These are phyloP conservation scores for Bassia scoparia DNA, from an alignment of 148 eudicot species.

Conservation along the genomic window DNA sequence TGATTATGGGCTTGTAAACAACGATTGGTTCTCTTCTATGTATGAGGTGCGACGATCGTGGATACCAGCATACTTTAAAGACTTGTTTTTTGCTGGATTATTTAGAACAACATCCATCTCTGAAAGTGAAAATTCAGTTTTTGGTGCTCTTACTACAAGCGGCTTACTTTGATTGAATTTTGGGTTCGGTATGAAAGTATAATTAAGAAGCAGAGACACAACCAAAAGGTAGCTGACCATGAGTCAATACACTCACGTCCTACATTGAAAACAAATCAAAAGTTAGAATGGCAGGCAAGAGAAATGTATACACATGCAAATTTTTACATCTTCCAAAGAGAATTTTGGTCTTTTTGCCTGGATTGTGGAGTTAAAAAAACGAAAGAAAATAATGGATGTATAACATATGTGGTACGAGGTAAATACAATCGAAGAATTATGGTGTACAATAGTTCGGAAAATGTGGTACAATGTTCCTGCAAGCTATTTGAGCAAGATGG, in stretches of 20 bases:
- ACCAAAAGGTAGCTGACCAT: not conserved
- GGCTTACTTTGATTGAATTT: constrained; percentile 4
- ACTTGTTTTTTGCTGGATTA: not conserved
- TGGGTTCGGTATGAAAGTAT: not conserved
- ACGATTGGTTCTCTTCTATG: not conserved
- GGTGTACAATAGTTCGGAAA: not conserved
- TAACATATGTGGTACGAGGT: too few relatives aligned
- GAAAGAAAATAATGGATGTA: too few relatives aligned
- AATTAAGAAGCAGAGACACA: not conserved
- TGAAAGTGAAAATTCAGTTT: not conserved
- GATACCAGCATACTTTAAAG: not conserved
- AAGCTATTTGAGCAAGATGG: not conserved
- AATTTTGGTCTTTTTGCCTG: not conserved
- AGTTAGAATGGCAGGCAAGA: not conserved
- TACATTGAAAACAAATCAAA: not conserved
- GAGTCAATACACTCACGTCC: not conserved
- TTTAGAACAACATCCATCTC: not conserved
- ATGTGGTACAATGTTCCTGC: not conserved
- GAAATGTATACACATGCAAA: not conserved
- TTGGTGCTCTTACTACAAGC: not conserved
- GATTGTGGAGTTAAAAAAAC: not conserved
- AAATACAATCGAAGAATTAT: too few relatives aligned
- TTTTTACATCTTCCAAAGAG: not conserved
- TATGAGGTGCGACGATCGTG: not conserved
- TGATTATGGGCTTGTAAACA: not conserved